Base-by-base conservation (phyloP, 2,329 filamentous ascomycete species). In the Botryotinia calthae region DNA sequence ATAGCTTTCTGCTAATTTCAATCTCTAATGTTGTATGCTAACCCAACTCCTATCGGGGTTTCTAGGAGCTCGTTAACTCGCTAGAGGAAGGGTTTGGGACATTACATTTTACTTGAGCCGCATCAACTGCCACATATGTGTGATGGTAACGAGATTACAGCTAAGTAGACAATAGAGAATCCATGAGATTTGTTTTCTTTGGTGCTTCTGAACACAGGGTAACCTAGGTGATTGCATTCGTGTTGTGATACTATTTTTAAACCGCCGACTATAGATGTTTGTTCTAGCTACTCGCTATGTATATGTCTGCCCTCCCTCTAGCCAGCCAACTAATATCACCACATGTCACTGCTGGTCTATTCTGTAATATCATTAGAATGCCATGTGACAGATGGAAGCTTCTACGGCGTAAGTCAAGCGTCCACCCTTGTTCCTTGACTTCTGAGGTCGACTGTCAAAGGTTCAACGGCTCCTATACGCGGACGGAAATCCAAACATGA, bases 61-160 rank as follows among this genome's bases (percentile, higher is more conserved):
- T 54, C n/a, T 54, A 18, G 51, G n/a, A 54, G 48, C 51, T 14
- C 16, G n/a, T 28, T 54, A 9, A 54, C 25, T 67, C 48, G 34
- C 48, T 56, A 56, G 65, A 67, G 9, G 48, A 67, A 67, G 48
- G 48, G 37, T n/a, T 18, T 9, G 48, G 18, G 25, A 42, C 12
- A 67, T 56, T 12, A n/a, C 37, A 10, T 28, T 56, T n/a, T 56
- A n/a, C 25, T 67, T 51, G 64, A 67, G 46, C 64, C 64, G 46
- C 64, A 67, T 67, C 25, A 54, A 54, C 40, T 42, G 46, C 16
- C 25, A 67, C 7, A 16, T 22, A 28, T 18, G 54, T 56, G 18
- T 8, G 12, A 66, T 67, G 25, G 22, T 20, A 8, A 37, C 40
- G 48, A 67, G 64, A 67, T 18, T 42, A 28, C 40, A 56, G 18